Percentiles rank a stretch among this genome's conserved stretches.
Conservation (phyloP, 345 rosid species). For the Carallia brachiata region DNA sequence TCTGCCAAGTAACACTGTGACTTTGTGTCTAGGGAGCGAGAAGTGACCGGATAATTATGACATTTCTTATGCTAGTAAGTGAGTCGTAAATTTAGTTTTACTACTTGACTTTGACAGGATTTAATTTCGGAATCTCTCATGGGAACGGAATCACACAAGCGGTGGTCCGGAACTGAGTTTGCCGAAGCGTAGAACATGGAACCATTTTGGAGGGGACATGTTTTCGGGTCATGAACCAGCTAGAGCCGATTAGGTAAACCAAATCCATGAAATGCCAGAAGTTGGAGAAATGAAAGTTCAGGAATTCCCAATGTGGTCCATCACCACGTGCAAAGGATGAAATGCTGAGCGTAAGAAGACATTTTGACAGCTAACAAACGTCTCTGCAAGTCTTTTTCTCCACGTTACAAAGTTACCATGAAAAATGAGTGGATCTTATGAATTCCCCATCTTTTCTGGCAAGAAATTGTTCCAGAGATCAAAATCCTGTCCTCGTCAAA, state of each 20-base stretch:
- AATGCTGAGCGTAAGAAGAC: conserved; percentile 31
- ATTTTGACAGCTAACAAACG: conserved; percentile 42
- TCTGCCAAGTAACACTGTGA: too few relatives aligned
- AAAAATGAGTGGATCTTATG: conserved; percentile 30
- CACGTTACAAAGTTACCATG: conserved; percentile 13
- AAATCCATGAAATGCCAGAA: neutral
- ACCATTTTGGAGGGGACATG: too few relatives aligned
- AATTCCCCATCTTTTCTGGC: conserved; percentile 36
- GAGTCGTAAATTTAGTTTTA: too few relatives aligned
- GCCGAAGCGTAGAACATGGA: too few relatives aligned
- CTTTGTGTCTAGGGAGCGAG: too few relatives aligned
- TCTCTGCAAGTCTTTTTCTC: conserved; percentile 3
- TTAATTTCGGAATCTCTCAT: too few relatives aligned
- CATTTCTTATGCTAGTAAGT: too few relatives aligned
- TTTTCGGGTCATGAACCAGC: neutral
- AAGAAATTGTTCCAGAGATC: neutral
- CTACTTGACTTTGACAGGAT: too few relatives aligned
- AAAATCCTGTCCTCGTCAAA: conserved; percentile 2
- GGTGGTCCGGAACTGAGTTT: too few relatives aligned
- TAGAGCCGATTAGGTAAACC: neutral
- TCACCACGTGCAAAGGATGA: conserved; percentile 20
- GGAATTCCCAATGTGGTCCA: conserved; percentile 20
- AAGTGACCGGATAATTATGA: too few relatives aligned
- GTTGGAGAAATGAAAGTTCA: neutral
- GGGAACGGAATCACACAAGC: too few relatives aligned